Conservation (phyloP, 345 rosid genomes). For the Murraya koenigii region DNA sequence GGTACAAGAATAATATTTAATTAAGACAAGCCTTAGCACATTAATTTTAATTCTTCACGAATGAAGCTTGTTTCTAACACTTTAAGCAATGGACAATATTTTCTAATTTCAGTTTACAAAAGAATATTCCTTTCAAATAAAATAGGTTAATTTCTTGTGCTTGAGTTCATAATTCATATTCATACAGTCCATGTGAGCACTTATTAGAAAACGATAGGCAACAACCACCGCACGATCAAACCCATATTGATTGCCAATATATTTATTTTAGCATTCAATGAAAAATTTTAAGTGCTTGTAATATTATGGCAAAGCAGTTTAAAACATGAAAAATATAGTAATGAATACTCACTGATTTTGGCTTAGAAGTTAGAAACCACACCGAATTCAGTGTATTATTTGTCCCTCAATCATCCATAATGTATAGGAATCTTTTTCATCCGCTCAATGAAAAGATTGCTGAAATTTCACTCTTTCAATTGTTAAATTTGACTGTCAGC, state of each 20-base stretch:
- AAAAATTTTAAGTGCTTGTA: not conserved
- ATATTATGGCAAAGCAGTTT: not conserved
- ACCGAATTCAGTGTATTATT: not conserved
- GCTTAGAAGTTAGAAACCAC: not conserved
- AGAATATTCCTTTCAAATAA: not conserved
- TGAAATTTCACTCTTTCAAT: not conserved
- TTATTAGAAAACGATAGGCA: not conserved
- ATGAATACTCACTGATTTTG: not conserved
- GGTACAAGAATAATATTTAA: too few species aligned
- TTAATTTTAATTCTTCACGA: too few species aligned
- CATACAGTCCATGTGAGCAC: slow-evolving; percentile 12
- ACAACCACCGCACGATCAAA: not conserved
- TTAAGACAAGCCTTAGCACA: too few species aligned
- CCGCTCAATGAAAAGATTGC: not conserved
- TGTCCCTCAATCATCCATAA: not conserved
- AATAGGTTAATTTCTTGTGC: not conserved
- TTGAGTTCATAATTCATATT: not conserved
- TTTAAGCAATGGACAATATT: not conserved
- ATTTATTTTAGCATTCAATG: not conserved
- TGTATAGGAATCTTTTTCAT: not conserved
- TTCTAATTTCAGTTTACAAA: not conserved
- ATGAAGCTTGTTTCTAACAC: not conserved
- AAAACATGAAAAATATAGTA: not conserved
- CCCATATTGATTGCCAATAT: not conserved
- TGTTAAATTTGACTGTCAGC: too few species aligned